Evolutionary conservation across 73 alveolate species (phyloP).

Genomic region (Breviolum minutum): DNA sequence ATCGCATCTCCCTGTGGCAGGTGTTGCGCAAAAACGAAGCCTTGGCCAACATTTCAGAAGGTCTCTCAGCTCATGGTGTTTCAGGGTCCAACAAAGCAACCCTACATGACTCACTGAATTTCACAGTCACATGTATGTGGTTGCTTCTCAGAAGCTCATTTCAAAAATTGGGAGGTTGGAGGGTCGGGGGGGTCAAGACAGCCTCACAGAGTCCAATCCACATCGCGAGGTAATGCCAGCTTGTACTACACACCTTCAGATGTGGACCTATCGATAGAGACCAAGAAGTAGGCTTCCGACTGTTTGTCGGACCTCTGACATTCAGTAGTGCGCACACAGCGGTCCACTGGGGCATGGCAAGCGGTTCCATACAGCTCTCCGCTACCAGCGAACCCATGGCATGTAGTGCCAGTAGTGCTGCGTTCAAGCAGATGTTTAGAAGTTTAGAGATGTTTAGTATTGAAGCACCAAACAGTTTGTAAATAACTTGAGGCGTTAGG

Average conservation of each 20-base stretch:
- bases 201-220: too few species aligned
- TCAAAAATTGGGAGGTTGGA: too few species aligned
- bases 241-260: conserved; percentile 80
- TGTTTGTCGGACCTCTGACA: not conserved
- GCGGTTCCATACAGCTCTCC: not conserved
- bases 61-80: not conserved
- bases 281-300: not conserved
- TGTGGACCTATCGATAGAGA: conserved; percentile 82
- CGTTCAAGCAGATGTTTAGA: not conserved
- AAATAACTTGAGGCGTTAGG: not conserved
- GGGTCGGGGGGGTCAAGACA: not conserved
- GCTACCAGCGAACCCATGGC: not conserved
- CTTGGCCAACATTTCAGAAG: conserved; percentile 26
- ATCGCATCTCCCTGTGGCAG: conserved; percentile 80
- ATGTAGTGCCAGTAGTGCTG: not conserved
- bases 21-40: conserved; percentile 78
- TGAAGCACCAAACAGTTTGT: not conserved
- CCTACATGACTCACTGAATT: too few species aligned
- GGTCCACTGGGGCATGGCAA: not conserved
- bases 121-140: too few species aligned
- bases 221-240: conserved; percentile 67
- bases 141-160: too few species aligned
- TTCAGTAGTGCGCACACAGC: not conserved
- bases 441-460: not conserved
- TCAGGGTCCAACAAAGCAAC: too few species aligned